Base-by-base conservation (phyloP, 257 asterid species). In the Cruciata laevipes region DNA sequence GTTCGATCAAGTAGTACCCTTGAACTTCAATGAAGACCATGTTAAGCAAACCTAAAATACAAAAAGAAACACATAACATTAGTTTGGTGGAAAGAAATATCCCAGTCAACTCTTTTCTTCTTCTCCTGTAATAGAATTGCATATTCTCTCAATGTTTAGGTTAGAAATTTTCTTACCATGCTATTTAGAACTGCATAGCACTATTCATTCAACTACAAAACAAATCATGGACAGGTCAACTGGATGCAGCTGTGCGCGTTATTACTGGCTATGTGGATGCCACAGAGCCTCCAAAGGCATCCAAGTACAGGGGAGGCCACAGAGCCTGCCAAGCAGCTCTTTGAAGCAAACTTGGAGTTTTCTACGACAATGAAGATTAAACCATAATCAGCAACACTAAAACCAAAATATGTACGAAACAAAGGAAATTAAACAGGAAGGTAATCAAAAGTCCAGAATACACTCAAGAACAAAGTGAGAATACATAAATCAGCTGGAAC, bases 301-400 rank as follows among this genome's bases (percentile, higher is more conserved):
- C 99, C 84, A 94, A 87, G 77, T 94, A 94, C 1, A 91, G 97
- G 67, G 99, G 88, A 33, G 96, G 96, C 99, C 99, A 94, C 51
- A 85, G 88, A 64, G 99, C 95, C 80, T 86, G 95, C 67, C 95
- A 90, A 70, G 92, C 95, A 68, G 91, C 86, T 72, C 97, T 82
- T 77, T 88, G 97, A 65, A 94, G 96, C 81, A 90, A 74, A 73
- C 90, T 81, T 31, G 96, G 81, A 66, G 99, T 88, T 81, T 78
- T 86, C 99, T 94, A 73, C 69, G 33, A 58, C 65, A 11, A 69
- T 18, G 63, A 32, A 40, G 20, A 56, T 31, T 24, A 61, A 31
- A 40, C 17, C 64, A n/a, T 58, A 32, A 13, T 66, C 55, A 59
- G 30, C 13, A 44, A 63, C 25, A 63, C 53, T 35, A 24, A 24